Evolutionary conservation across 2,329 filamentous ascomycete species (phyloP), one percentile per base, ranked within the genome.

Genomic region (Fusarium guadeloupense): DNA sequence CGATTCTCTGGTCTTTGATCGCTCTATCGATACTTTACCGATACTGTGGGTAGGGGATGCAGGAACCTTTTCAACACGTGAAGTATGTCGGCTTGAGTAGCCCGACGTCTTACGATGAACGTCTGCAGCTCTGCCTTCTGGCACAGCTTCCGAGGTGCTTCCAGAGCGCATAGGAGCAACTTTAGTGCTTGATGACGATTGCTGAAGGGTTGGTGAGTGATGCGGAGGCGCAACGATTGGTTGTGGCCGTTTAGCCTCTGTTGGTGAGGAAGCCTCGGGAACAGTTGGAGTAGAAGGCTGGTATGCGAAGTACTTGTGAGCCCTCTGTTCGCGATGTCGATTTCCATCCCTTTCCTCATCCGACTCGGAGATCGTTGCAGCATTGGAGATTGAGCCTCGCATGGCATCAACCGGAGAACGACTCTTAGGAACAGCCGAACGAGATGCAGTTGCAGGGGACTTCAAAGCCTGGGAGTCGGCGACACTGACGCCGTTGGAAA

Each of bases 361-460:
- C 0, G 74, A 77, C 59, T 82, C 80, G 0, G 79, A 80, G 31
- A 82, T 80, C 0, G 78, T 76, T 20, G 66, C 58, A 28, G 71
- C 62, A 30, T 63, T 71, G 14, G 68, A 66, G 14, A 69, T 55
- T 26, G 69, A 67, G 20, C 70, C 70, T 31, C 70, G 70, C 59
- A 69, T 59, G 28, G 68, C 67, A 49, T 77, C 75, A 10, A 72
- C 67, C 3, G 73, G 69, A n/a, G 74, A 72, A 16, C 72, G 69
- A 16, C 71, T 70, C 34, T 69, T 64, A 6, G 71, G 59, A 14
- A 54, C 54, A 20, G 64, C 53, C 6, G 69, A 60, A 8, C 68
- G 67, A 13, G 66, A 62, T 9, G 69, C 61, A 25, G 50, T 61
- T 9, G 65, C 68, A n/a, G 62, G 37, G 12, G 49, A 43, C 42